Evolutionary conservation across 139 green algal genomes (phyloP).

Genomic region (Closterium sp.): DNA sequence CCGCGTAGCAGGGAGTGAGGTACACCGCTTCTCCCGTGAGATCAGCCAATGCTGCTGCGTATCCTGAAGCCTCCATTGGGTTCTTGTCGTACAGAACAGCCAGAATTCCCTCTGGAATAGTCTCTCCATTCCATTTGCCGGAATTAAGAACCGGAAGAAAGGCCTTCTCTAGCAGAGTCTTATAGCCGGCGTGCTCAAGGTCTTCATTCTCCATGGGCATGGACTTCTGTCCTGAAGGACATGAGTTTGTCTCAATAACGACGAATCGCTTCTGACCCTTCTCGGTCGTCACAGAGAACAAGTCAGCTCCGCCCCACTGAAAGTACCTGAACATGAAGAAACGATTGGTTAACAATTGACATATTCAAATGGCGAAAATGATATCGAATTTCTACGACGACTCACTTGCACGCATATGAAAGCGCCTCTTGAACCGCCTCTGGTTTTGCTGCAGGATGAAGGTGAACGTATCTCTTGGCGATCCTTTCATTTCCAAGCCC

Average conservation of each 20-base stretch:
- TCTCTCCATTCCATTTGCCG: slow-evolving; percentile 27
- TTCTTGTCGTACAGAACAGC: slow-evolving; percentile 49
- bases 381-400: not conserved
- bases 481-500: slow-evolving; percentile 45
- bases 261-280: slow-evolving; percentile 42
- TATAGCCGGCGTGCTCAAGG: slow-evolving; percentile 39
- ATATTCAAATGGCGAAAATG: too few relatives aligned
- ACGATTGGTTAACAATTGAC: not conserved
- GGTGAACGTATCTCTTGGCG: slow-evolving; percentile 40
- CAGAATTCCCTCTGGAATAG: slow-evolving; percentile 24
- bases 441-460: slow-evolving; percentile 32
- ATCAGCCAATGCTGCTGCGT: slow-evolving; percentile 37
- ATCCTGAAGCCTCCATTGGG: slow-evolving; percentile 40
- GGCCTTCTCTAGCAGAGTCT: slow-evolving; percentile 29
- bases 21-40: slow-evolving; percentile 33
- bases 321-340: slow-evolving; percentile 22
- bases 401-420: slow-evolving; percentile 6
- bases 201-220: slow-evolving; percentile 44
- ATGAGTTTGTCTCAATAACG: slow-evolving; percentile 46
- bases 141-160: slow-evolving; percentile 21
- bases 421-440: slow-evolving; percentile 32
- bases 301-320: slow-evolving; percentile 39
- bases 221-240: slow-evolving; percentile 46
- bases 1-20: slow-evolving; percentile 36
- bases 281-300: slow-evolving; percentile 38